A percentile compares a stretch with the other conserved stretches of the same genome.
These are phyloP conservation scores for Paracorniculantispora psalliotae DNA, from an alignment of 2,329 filamentous ascomycete species.

Conservation along the genomic window DNA sequence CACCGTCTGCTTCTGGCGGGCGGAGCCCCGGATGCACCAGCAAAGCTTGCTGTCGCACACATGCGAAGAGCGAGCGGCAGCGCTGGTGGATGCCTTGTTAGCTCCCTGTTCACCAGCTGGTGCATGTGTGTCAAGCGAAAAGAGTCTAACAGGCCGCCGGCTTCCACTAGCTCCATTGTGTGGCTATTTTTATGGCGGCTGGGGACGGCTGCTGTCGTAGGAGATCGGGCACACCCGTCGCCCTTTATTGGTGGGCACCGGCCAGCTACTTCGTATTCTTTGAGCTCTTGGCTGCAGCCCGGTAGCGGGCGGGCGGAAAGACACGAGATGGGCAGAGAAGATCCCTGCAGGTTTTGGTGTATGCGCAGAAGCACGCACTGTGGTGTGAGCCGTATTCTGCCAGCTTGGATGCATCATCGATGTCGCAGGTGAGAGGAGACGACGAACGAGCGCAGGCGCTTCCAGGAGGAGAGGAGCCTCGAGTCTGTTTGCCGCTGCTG, in stretches of 20 bases:
- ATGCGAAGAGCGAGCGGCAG: not conserved
- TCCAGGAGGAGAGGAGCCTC: not conserved
- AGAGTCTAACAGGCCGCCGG: not conserved
- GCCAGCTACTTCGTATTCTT: conserved; percentile 9
- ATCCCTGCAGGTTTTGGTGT: conserved; percentile 3
- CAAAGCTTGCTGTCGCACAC: not conserved
- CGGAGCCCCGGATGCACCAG: not conserved
- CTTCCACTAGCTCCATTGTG: not conserved
- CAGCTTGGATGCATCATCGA: not conserved
- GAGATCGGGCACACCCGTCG: conserved; percentile 6
- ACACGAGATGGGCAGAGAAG: conserved; percentile 5
- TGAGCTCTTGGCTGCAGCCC: conserved; percentile 3
- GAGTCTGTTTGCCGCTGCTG: not conserved
- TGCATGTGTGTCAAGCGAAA: not conserved
- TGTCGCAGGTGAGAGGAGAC: not conserved
- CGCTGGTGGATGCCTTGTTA: not conserved
- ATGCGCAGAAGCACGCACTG: not conserved
- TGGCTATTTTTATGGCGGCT: conserved; percentile 1
- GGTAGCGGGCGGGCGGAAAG: not conserved
- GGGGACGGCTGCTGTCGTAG: not conserved
- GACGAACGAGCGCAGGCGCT: not conserved
- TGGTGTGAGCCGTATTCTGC: not conserved
- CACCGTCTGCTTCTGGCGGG: not conserved
- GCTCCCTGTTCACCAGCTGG: not conserved
- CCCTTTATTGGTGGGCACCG: not conserved